Conservation (phyloP, 495 filamentous ascomycete genomes). For the Hypomontagnella monticulosa region DNA sequence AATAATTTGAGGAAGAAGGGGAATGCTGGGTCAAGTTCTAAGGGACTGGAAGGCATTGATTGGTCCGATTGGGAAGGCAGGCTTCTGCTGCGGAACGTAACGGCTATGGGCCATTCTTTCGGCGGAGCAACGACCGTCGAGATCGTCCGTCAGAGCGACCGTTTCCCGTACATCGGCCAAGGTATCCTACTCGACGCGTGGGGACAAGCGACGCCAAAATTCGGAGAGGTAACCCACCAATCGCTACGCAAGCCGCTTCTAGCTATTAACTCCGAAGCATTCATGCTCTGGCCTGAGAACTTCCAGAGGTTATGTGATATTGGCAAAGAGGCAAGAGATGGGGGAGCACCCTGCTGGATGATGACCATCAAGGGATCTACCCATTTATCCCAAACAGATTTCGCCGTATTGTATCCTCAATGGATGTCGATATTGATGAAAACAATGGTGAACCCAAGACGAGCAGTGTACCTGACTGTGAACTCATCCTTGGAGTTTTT, state of each 20-base stretch:
- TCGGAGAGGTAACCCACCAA: constrained; percentile 46
- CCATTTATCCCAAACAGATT: constrained; percentile 67
- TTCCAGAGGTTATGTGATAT: constrained; percentile 60
- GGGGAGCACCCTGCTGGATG: constrained; percentile 63
- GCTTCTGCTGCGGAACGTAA: constrained; percentile 63
- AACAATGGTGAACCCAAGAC: constrained; percentile 63
- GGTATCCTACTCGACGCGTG: constrained; percentile 70
- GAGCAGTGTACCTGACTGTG: constrained; percentile 66
- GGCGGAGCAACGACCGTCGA: constrained; percentile 71
- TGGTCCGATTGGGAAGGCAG: constrained; percentile 51
- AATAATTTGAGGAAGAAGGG: constrained; percentile 60
- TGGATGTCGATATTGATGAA: constrained; percentile 65
- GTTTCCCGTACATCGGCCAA: constrained; percentile 62
- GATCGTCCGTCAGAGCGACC: constrained; percentile 59
- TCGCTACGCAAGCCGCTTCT: constrained; percentile 61
- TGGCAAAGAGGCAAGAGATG: constrained; percentile 59
- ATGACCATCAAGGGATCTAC: constrained; percentile 67
- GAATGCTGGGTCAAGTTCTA: constrained; percentile 61
- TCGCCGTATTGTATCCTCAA: constrained; percentile 66
- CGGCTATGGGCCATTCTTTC: constrained; percentile 72
- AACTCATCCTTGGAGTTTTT: constrained; percentile 64
- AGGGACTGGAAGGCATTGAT: constrained; percentile 49
- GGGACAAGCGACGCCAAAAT: constrained; percentile 56
- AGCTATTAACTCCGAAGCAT: constrained; percentile 68
- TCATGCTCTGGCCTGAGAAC: constrained; percentile 69